Base-by-base conservation (phyloP, 2,329 filamentous ascomycete genomes). In the Penicillium vulpinum region DNA sequence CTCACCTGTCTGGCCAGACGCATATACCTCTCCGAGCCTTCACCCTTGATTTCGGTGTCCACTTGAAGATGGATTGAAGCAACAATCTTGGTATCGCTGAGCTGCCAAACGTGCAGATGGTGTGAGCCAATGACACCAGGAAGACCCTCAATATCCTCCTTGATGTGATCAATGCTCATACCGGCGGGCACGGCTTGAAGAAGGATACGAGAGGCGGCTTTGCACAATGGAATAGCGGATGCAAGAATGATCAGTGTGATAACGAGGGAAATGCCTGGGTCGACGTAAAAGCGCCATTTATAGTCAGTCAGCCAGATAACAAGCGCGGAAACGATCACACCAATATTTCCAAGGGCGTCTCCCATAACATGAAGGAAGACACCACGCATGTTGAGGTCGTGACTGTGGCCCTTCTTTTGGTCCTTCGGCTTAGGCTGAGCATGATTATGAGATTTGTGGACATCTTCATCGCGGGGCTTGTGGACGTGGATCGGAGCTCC, bases 101-200 rank as follows among this genome's bases (percentile, higher is more conserved):
- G 84, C 75, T 97, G 93, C 94, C 94, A 99, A 60, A 99, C 92
- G 73, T 99, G 94, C 22, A 99, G 83, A 73, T 99, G 93, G 76
- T 99, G 94, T 70, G 92, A 96, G 72, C 89, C 91, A 59, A 94
- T 81, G 46, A 99, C 89, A 40, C 92, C 92, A 0, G 89, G 88
- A 6, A 99, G 85, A 16, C 84, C 79, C 70, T 92, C 85, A 52
- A 99, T 96, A 72, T 99, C 94, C 63, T 93, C 88, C 64, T 91
- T 90, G 74, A 99, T 93, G 58, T 97, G 90, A 62, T 92, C 88
- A 55, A 97, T 85, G 65, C 88, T 88, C 67, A 99, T 87, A 52
- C 93, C 90, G 57, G 92, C 88, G 0, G 94, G 94, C 0, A 94
- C 96, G 2, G 93, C 94, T 76, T 99, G 94, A 0, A 99, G 84